These are phyloP conservation scores for Starmerella roubikii DNA, from an alignment of 805 yeast genomes.

Conservation along the genomic window DNA sequence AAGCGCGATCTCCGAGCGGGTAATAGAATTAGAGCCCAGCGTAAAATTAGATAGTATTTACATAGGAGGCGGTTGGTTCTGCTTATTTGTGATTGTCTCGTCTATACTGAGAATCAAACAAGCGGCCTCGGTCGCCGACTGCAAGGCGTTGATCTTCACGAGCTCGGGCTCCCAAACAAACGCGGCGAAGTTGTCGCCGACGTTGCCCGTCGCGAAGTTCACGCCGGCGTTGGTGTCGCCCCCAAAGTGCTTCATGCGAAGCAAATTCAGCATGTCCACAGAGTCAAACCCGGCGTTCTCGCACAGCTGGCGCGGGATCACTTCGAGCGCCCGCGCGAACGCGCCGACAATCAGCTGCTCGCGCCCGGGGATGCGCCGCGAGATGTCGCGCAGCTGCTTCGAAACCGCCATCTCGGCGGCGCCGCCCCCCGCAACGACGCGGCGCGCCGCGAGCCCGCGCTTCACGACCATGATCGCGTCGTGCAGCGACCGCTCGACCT, in stretches of 20 bases:
- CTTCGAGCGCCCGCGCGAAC: constrained; percentile 86
- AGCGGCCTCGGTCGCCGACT: constrained; percentile 95
- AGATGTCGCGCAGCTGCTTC: constrained; percentile 69
- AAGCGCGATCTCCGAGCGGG: too few relatives aligned
- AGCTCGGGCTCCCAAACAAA: constrained; percentile 98
- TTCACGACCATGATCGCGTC: constrained; percentile 98
- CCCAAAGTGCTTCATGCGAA: constrained; percentile 87
- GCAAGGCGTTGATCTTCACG: constrained; percentile 84
- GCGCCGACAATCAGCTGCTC: constrained; percentile 88
- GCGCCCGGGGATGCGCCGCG: constrained; percentile 84
- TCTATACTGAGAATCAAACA: constrained; percentile 86
- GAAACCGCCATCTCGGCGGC: constrained; percentile 97
- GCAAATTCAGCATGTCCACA: constrained; percentile 78
- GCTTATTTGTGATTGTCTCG: constrained; percentile 51
- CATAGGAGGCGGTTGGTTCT: constrained; percentile 27
- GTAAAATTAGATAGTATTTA: too few relatives aligned
- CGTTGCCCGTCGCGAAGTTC: constrained; percentile 69
- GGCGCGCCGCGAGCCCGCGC: constrained; percentile 75
- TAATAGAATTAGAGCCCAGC: too few relatives aligned
- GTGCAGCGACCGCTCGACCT: constrained; percentile 92
- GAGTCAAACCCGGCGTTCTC: constrained; percentile 99
- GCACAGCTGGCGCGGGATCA: constrained; percentile 93
- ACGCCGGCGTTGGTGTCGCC: constrained; percentile 89
- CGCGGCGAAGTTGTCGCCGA: constrained; percentile 69
- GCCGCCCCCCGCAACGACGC: constrained; percentile 97